These are phyloP conservation scores for Acer campestre DNA, from an alignment of 345 rosid species.

Conservation along the genomic window DNA sequence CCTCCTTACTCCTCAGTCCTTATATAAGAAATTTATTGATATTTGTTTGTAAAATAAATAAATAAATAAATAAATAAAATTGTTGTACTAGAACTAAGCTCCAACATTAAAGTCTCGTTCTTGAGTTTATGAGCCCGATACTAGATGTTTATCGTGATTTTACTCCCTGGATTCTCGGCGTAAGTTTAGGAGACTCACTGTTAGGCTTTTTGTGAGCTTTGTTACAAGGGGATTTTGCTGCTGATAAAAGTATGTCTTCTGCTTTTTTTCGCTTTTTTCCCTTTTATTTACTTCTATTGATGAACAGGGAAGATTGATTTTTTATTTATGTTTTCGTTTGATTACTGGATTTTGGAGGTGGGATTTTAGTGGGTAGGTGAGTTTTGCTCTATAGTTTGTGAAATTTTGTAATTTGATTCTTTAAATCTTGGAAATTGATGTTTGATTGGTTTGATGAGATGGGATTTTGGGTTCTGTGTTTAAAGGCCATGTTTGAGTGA, in stretches of 20 bases:
- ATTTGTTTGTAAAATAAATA: not conserved
- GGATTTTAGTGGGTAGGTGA: not conserved
- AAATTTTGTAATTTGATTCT: constrained; percentile 13
- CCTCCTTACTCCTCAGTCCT: not conserved
- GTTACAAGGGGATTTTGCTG: constrained; percentile 8
- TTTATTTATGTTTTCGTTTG: not conserved
- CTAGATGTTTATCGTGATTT: constrained; percentile 10
- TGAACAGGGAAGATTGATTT: not conserved
- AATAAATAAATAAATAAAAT: not conserved
- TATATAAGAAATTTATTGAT: not conserved
- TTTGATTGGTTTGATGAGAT: constrained; percentile 18
- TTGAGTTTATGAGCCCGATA: not conserved
- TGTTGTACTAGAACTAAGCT: not conserved
- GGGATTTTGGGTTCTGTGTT: constrained; percentile 6
- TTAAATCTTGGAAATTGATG: constrained; percentile 15
- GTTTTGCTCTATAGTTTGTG: constrained; percentile 5
- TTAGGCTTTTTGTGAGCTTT: constrained; percentile 5
- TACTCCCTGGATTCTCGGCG: constrained; percentile 20
- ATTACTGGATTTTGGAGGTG: constrained; percentile 13
- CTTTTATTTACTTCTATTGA: not conserved
- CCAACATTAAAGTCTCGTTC: not conserved
- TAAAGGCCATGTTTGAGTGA: not conserved
- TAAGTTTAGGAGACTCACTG: constrained; percentile 16
- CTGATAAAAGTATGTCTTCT: constrained; percentile 19
- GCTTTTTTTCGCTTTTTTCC: not conserved